Base-by-base conservation (phyloP, 2,329 filamentous ascomycete genomes). In the Trichoderma lentiforme region DNA sequence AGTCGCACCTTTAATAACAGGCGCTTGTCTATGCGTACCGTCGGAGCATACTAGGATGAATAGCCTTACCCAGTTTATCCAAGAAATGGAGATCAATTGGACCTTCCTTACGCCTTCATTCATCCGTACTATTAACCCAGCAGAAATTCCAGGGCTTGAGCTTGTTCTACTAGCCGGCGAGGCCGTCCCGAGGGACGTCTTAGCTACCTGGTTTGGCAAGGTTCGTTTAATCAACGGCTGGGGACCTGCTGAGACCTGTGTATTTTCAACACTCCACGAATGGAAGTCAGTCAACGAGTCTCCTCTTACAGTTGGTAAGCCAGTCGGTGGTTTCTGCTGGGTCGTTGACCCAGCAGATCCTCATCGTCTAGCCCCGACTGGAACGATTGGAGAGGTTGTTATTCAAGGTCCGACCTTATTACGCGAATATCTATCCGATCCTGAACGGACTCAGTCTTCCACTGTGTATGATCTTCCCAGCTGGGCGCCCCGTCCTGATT, bases 401-500 rank as follows among this genome's bases (percentile, higher is more conserved):
- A 71, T 71, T 36, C 70, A 71, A 26, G 70, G 70, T 5, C 70
- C 70, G 15, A 71, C 70, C 6, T 32, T 71, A 4, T 24, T 71
- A 21, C 62, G 34, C 8, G 70, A 71, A 28, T 71, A 71, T 53
- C 53, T 71, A 8, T 64, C 70, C 5, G 63, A 71, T 51, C 62
- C 63, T 30, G 34, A 71, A 68, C 51, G 63, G 24, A 71, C 70
- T 15, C 65, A 68, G 32, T 43, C 36, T 47, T 58, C 70, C 21
- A 60, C 24, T 2, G 21, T 71, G 2, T 60, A 47, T 8, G 2
- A 32, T 14, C 62, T 71, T 24, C 81, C 76, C 30, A 82, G 82
- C 7, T 79, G 81, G 68, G 36, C 72, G 15, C 82, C 75, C 12
- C 78, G 78, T 3, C 63, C 70, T 51, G 21, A 71, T 24, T 68